A percentile compares a stretch with the other conserved stretches of the same genome.
phyloP scores from a whole-genome alignment of 306 rosid species.

The Oxytropis ochrocephala region DNA sequence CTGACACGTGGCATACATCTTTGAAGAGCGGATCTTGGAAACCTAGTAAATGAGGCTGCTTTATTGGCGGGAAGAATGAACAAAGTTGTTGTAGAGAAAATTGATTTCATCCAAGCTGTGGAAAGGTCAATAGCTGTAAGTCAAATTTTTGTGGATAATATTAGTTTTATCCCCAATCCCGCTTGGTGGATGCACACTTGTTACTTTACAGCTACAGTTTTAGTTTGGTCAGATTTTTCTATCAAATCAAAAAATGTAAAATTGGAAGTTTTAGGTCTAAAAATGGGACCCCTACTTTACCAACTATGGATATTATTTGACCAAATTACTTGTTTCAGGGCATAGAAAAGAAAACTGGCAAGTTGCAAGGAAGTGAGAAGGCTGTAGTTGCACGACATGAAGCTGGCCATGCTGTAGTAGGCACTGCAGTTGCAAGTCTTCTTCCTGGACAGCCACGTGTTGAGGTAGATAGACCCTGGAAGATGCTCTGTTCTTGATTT shows the following conservation, averaged over 20 bases:
- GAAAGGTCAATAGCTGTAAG: slow-evolving; percentile 98
- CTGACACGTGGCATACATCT: slow-evolving; percentile 8
- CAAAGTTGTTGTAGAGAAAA: slow-evolving; percentile 83
- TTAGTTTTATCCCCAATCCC: slow-evolving; percentile 56
- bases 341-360: slow-evolving; percentile 92
- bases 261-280: not conserved
- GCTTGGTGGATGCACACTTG: not conserved
- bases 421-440: slow-evolving; percentile 94
- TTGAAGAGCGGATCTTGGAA: slow-evolving; percentile 96
- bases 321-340: slow-evolving; percentile 55
- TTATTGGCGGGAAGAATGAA: slow-evolving; percentile 86
- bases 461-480: slow-evolving; percentile 57
- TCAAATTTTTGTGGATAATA: slow-evolving; percentile 55
- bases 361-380: slow-evolving; percentile 86
- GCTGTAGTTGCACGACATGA: slow-evolving; percentile 98
- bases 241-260: not conserved
- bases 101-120: slow-evolving; percentile 91
- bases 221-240: not conserved
- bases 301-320: slow-evolving; percentile 13
- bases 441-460: slow-evolving; percentile 94
- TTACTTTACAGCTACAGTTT: not conserved
- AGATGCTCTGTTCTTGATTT: slow-evolving; percentile 7
- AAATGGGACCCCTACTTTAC: not conserved
- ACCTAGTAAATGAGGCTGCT: slow-evolving; percentile 96
- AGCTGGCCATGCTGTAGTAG: slow-evolving; percentile 99